Base-by-base conservation (phyloP, 73 alveolate genomes). In the Symbiodinium natans region DNA sequence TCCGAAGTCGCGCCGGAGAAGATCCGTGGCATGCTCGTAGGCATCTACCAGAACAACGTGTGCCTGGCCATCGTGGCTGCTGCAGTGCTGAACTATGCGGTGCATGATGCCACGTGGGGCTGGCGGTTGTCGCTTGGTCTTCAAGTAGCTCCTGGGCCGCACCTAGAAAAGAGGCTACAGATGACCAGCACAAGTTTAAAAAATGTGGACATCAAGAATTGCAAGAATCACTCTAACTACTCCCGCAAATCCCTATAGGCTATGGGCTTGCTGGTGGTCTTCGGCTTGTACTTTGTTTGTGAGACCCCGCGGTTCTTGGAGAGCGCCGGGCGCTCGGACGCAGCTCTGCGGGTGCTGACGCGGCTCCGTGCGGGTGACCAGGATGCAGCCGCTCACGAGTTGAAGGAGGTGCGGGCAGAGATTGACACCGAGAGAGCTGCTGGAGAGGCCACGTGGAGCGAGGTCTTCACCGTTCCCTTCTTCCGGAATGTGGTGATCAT, bases 11-110 rank as follows among this genome's bases (percentile, higher is more conserved):
- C 93, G 1, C 93, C 93, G 13, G 25, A 41, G 31, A 13, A 34
- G 83, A 86, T 86, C 36, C 93, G 93, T 7, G 93, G 93, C 34
- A 86, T 86, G 93, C 40, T 86, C 54, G 93, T 86, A 36, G 93
- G 93, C 29, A n/a, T 86, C 93, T 86, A 86, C 83, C 93, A 86
- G 59, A 86, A 86, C 83, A 86, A 86, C 25, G 93, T 86, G 46
- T 52, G 29, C 33, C 92, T 41, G 36, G 93, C 93, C 93, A 86
- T 86, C 83, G 93, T 86, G 38, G 46, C 48, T 34, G 93, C 93
- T 3, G 93, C 93, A 11, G 83, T 86, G 29, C 68, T 86, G 83
- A 86, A 86, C 93, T 86, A 86, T 40, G 46, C 54, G 33, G 59
- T 86, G 38, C 83, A 86, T 56, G 83, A 54, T 42, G 59, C 54